Percentiles rank a stretch among this genome's conserved stretches.
phyloP scores from a whole-genome alignment of 768 basidiomycete species.

The Suillus luteus region DNA sequence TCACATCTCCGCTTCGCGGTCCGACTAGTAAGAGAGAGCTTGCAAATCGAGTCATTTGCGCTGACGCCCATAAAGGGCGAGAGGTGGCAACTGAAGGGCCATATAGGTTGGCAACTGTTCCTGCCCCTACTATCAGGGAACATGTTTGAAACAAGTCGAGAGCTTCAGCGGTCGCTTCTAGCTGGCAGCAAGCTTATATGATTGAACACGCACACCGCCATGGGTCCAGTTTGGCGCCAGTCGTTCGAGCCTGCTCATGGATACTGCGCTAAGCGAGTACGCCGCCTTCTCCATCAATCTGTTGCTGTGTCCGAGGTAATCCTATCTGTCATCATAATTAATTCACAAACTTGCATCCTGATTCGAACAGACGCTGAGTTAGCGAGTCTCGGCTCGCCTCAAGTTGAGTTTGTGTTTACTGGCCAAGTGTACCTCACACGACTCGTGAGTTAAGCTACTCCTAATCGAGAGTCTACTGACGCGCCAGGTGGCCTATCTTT shows the following conservation, averaged over 20 bases:
- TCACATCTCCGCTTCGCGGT: conserved; percentile 24
- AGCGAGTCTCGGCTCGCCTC: background rate
- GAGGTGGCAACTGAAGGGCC: conserved; percentile 11
- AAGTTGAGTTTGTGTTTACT: background rate
- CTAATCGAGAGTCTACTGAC: conserved; percentile 2
- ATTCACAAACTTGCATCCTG: background rate
- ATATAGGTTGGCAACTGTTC: background rate
- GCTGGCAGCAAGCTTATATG: background rate
- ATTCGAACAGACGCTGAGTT: background rate
- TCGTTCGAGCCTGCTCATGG: background rate
- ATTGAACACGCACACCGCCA: background rate
- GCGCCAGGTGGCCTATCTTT: background rate
- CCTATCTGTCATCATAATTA: conserved; percentile 5
- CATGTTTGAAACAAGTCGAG: background rate
- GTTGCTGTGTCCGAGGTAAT: conserved; percentile 4
- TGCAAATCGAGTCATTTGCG: background rate
- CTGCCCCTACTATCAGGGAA: background rate
- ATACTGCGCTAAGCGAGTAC: background rate
- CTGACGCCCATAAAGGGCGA: conserved; percentile 26
- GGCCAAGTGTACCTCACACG: background rate
- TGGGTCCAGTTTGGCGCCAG: background rate
- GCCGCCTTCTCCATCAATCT: background rate
- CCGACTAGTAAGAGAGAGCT: conserved; percentile 1
- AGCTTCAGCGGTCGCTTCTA: background rate
- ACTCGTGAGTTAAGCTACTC: background rate